Base-by-base conservation (phyloP, 106 monocot genomes). In the Phalaenopsis equestris region DNA sequence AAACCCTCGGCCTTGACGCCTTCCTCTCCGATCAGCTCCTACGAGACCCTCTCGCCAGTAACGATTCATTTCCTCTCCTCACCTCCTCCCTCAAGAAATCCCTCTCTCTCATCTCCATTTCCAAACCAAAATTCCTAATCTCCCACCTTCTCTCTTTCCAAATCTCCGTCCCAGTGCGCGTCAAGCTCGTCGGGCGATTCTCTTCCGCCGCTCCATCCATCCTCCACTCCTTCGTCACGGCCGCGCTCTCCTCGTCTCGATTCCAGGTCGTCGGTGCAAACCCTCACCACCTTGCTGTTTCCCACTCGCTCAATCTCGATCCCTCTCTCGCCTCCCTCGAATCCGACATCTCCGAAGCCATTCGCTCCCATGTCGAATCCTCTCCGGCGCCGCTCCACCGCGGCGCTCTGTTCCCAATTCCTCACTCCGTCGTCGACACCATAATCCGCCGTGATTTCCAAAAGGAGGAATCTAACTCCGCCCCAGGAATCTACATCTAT, bases 401-500 rank as follows among this genome's bases (percentile, higher is more conserved):
- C n/a, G 73, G 90, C 37, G 18, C 86, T 30, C 89, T 94, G 77
- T 79, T 75, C 43, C 37, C 94, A 37, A 90, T 90, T 5, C 92
- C 90, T 30, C 75, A 80, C 84, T 75, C 86, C 41, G 73, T 88
- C 2, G 83, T 88, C n/a, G 91, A 98, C 72, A 83, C 72, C 19
- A 67, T 98, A 67, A 37, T 98, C 80, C 78, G 55, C n/a, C 10
- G 82, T 17, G 88, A 93, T 39, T 88, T 86, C 79, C 18, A 42
- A 8, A 75, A 73, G 39, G 88, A 89, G 58, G 73, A 21, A 8
- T 23, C 89, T 8, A 78, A 45, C 80, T 84, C 90, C 23, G 78
- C 90, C 21, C 89, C 90, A 1, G 90, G 86, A 4, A 84, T 91
- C 82, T 88, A 86, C 80, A 80, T 98, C 67, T 98, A 98, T 81